Percentiles rank a stretch among this genome's conserved stretches.
Evolutionary conservation across 805 yeast species (phyloP).

Genomic region (Peterozyma xylosa): DNA sequence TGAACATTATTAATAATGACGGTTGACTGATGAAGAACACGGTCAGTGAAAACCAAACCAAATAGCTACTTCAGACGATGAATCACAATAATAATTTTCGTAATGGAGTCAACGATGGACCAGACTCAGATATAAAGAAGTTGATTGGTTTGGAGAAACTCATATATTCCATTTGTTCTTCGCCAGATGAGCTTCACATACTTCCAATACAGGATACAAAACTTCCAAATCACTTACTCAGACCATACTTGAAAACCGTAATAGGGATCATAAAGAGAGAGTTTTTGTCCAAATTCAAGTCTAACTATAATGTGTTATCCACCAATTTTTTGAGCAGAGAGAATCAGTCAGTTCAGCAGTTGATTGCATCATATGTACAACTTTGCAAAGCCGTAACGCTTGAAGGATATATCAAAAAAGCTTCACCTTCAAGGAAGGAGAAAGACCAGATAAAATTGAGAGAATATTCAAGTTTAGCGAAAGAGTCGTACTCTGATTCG

Average conservation of each 20-base stretch:
- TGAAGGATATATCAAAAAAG: neutral
- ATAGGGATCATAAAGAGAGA: slow-evolving; percentile 1
- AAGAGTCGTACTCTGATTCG: neutral
- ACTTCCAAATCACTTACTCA: neutral
- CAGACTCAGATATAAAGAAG: slow-evolving; percentile 1
- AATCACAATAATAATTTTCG: neutral
- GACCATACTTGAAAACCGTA: neutral
- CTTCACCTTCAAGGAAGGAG: neutral
- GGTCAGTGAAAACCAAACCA: neutral
- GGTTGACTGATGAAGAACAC: neutral
- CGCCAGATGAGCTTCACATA: neutral
- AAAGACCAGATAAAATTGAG: neutral
- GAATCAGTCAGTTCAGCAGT: neutral
- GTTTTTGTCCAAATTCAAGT: slow-evolving; percentile 2
- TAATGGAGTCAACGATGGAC: no score
- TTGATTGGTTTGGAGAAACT: slow-evolving; percentile 1
- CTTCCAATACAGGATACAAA: neutral
- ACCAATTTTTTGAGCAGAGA: slow-evolving; percentile 1
- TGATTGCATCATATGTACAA: slow-evolving; percentile 5
- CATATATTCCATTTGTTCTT: neutral
- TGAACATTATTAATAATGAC: neutral
- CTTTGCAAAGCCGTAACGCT: neutral
- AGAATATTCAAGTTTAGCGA: neutral
- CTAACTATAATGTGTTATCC: slow-evolving; percentile 2
- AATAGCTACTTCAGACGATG: neutral